Percentiles rank a stretch among this genome's conserved stretches.
Evolutionary conservation across 768 basidiomycete species (phyloP).

Genomic region (Mycena sanguinolenta): DNA sequence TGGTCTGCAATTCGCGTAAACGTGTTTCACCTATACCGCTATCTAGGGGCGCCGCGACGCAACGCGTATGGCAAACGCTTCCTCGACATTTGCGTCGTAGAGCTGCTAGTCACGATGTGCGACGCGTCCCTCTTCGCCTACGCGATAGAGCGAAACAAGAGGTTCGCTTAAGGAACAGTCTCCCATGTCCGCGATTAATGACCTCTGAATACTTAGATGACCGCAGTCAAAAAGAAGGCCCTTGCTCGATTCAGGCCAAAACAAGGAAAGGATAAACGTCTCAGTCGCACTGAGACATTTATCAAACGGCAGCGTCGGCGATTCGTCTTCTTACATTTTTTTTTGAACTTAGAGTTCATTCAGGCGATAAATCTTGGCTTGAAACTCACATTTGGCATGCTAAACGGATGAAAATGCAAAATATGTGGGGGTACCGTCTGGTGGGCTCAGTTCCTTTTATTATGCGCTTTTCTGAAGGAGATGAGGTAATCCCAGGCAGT

Average conservation of each 20-base stretch:
- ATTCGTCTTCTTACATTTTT: neutral
- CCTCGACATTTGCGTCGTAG: constrained; percentile 92
- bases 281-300: constrained; percentile 71
- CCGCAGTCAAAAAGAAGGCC: constrained; percentile 54
- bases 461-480: neutral
- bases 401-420: constrained; percentile 95
- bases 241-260: constrained; percentile 65
- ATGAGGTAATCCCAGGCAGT: constrained; percentile 66
- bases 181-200: constrained; percentile 1
- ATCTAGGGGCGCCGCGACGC: constrained; percentile 74
- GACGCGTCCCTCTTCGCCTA: constrained; percentile 88
- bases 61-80: constrained; percentile 92
- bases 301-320: constrained; percentile 80
- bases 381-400: constrained; percentile 98
- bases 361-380: constrained; percentile 92
- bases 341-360: neutral
- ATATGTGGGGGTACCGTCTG: constrained; percentile 92
- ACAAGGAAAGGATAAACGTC: constrained; percentile 70
- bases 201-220: constrained; percentile 58
- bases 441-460: constrained; percentile 55
- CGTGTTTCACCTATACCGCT: neutral
- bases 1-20: neutral
- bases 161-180: constrained; percentile 57
- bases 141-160: constrained; percentile 87
- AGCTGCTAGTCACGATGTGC: constrained; percentile 95